Percentiles rank a stretch among this genome's conserved stretches.
Conservation (phyloP, 441 rosid genomes). For the Viola pubescens region DNA sequence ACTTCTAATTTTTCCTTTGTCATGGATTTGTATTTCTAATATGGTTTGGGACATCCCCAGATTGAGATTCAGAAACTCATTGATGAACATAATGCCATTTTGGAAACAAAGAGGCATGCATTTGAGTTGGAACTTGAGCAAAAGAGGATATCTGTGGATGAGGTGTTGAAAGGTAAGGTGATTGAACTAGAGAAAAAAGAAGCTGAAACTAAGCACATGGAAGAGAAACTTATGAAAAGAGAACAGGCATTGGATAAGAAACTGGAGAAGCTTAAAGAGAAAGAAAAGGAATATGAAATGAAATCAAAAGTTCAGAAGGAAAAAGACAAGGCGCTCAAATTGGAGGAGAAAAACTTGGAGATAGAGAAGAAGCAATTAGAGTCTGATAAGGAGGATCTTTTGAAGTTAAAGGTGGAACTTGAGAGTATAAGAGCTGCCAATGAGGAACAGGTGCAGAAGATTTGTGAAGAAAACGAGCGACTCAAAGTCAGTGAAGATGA, state of each 20-base stretch:
- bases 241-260: conserved; percentile 71
- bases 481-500: conserved; percentile 72
- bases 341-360: conserved; percentile 61
- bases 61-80: conserved; percentile 61
- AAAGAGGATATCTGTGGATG: conserved; percentile 66
- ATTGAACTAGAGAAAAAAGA: conserved; percentile 70
- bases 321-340: conserved; percentile 55
- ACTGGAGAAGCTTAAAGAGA: conserved; percentile 64
- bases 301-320: conserved; percentile 53
- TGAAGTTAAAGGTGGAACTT: conserved; percentile 48
- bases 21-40: conserved; percentile 12
- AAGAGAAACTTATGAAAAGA: conserved; percentile 68
- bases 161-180: conserved; percentile 57
- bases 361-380: conserved; percentile 39
- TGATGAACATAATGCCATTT: conserved; percentile 62
- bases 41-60: conserved; percentile 33
- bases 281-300: conserved; percentile 55
- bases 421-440: conserved; percentile 58
- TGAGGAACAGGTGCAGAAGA: conserved; percentile 54
- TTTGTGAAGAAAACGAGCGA: conserved; percentile 48
- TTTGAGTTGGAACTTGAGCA: conserved; percentile 73
- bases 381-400: conserved; percentile 47
- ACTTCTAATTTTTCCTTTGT: conserved; percentile 2
- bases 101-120: conserved; percentile 61
- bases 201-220: conserved; percentile 71